These are phyloP conservation scores for Eutrema yunnanense DNA, from an alignment of 345 rosid species.

Conservation along the genomic window DNA sequence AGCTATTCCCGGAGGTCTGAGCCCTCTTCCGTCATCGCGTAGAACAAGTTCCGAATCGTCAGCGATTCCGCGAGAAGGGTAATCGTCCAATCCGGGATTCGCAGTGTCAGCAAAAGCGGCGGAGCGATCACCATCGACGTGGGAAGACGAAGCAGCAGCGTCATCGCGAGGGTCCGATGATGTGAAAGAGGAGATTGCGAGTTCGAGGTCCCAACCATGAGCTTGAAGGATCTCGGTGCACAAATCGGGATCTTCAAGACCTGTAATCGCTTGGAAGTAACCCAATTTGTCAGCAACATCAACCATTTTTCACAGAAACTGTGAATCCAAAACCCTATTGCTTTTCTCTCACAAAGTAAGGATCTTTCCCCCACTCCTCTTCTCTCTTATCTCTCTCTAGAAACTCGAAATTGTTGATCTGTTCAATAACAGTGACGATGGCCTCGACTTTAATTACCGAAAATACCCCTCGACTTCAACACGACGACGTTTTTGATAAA, in stretches of 20 bases:
- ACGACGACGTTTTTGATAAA: background rate
- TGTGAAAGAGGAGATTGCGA: constrained; percentile 88
- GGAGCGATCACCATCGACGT: background rate
- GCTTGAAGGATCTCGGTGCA: constrained; percentile 97
- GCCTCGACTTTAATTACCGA: background rate
- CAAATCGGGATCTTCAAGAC: constrained; percentile 83
- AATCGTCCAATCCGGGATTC: constrained; percentile 16
- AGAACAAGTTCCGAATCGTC: constrained; percentile 12
- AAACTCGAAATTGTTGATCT: constrained; percentile 17
- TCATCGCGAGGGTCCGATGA: constrained; percentile 19
- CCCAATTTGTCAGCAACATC: constrained; percentile 85
- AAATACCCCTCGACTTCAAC: background rate
- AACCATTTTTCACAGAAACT: constrained; percentile 42
- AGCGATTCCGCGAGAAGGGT: background rate
- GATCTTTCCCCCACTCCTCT: background rate
- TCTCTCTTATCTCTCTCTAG: constrained; percentile 19
- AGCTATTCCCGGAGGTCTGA: constrained; percentile 55
- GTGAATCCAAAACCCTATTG: background rate
- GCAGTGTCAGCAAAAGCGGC: constrained; percentile 19
- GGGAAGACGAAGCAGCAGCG: constrained; percentile 24
- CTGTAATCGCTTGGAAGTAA: constrained; percentile 89
- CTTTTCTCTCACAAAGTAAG: background rate
- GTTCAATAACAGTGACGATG: constrained; percentile 14
- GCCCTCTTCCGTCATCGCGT: background rate
- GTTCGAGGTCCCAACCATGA: constrained; percentile 96